Evolutionary conservation across 1,284 basidiomycete species (phyloP).

Genomic region (Cutaneotrichosporon mucoides): DNA sequence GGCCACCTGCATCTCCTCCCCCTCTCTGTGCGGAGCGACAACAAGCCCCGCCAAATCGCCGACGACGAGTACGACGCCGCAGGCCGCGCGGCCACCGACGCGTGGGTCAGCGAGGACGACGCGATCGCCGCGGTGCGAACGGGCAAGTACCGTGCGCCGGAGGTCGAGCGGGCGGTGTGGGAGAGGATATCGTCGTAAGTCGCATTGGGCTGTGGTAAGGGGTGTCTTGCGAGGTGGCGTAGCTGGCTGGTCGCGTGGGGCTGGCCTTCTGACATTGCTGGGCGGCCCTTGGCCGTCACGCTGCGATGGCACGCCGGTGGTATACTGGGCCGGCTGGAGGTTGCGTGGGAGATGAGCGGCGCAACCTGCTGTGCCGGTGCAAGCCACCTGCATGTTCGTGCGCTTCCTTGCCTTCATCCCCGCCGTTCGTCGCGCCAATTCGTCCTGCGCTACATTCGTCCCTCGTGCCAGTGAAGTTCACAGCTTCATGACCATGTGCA

Average conservation of each 20-base stretch:
- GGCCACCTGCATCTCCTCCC: constrained; percentile 82
- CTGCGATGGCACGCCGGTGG: background rate
- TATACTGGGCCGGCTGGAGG: too few species aligned
- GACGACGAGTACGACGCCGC: constrained; percentile 55
- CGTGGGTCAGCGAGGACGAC: constrained; percentile 60
- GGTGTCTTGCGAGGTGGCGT: too few species aligned
- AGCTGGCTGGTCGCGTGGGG: too few species aligned
- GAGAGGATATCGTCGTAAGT: constrained; percentile 61
- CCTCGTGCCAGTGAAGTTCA: background rate
- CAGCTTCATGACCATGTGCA: too few species aligned
- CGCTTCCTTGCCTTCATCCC: too few species aligned
- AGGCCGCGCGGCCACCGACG: constrained; percentile 52
- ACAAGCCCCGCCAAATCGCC: constrained; percentile 53
- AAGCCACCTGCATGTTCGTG: too few species aligned
- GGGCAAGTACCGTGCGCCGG: constrained; percentile 53
- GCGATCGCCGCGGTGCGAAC: constrained; percentile 60
- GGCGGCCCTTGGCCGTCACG: too few species aligned
- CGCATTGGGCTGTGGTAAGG: too few species aligned
- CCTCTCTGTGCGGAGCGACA: constrained; percentile 64
- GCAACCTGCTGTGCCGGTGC: background rate
- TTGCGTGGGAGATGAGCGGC: too few species aligned
- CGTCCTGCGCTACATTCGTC: background rate
- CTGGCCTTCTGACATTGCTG: too few species aligned
- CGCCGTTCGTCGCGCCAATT: too few species aligned
- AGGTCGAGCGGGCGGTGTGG: constrained; percentile 64